These are phyloP conservation scores for Astrothelium macrocarpum DNA, from an alignment of 495 filamentous ascomycete species.

Conservation along the genomic window DNA sequence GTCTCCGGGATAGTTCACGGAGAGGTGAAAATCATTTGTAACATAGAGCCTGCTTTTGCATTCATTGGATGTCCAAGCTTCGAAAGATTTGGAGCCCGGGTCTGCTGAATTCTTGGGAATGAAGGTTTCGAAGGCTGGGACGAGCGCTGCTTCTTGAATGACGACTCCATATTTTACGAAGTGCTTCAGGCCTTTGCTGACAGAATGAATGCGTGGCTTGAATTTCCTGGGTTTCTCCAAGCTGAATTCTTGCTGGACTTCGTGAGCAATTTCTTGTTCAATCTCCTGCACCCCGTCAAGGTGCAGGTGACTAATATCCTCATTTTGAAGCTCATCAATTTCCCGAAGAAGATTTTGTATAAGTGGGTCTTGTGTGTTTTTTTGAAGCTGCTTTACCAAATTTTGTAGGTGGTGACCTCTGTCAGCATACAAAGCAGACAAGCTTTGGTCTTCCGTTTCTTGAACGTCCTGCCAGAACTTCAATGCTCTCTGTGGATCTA, in stretches of 20 bases:
- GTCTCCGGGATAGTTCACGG: slow-evolving; percentile 26
- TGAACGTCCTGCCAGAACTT: slow-evolving; percentile 7
- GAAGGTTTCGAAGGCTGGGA: slow-evolving; percentile 41
- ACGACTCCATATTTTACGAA: slow-evolving; percentile 34
- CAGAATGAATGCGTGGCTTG: slow-evolving; percentile 31
- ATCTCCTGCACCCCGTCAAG: slow-evolving; percentile 47
- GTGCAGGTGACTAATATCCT: slow-evolving; percentile 24
- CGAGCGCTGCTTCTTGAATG: slow-evolving; percentile 24
- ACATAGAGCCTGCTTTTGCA: slow-evolving; percentile 34
- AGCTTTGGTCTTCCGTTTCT: slow-evolving; percentile 8
- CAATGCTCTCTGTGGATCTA: background rate
- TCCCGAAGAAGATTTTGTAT: background rate
- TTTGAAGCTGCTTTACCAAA: slow-evolving; percentile 16
- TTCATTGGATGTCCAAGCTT: slow-evolving; percentile 28
- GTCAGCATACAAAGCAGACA: background rate
- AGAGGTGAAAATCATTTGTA: slow-evolving; percentile 48
- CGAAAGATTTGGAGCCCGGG: slow-evolving; percentile 20
- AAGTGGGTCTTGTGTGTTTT: background rate
- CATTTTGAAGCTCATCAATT: slow-evolving; percentile 2
- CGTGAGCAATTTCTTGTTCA: slow-evolving; percentile 56
- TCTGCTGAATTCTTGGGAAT: slow-evolving; percentile 31
- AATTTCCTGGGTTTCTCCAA: slow-evolving; percentile 38
- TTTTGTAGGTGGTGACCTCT: background rate
- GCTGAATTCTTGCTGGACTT: slow-evolving; percentile 51
- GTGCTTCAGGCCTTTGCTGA: slow-evolving; percentile 39